Percentiles rank a stretch among this genome's conserved stretches.
phyloP scores from a whole-genome alignment of 192 early-diverging fungal species.

The Podila horticola region DNA sequence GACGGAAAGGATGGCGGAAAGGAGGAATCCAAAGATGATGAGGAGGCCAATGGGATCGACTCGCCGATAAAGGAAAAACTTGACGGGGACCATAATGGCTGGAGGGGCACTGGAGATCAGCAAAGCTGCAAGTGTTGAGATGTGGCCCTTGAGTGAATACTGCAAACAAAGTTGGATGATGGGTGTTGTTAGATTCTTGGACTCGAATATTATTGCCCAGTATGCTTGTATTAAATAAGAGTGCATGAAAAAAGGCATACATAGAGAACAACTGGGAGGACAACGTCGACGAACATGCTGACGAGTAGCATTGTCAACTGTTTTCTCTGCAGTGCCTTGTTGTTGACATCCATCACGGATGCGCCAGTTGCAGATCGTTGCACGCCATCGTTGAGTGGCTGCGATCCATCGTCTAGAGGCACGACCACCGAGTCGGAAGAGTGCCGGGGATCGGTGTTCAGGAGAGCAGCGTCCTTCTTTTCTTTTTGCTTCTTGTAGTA shows the following conservation, averaged over 20 bases:
- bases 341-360: slow-evolving; percentile 10
- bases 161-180: neutral
- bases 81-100: slow-evolving; percentile 24
- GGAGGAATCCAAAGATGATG: slow-evolving; percentile 46
- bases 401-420: slow-evolving; percentile 2
- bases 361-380: too few species aligned
- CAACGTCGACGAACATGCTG: slow-evolving; percentile 18
- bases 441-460: slow-evolving; percentile 10
- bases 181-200: too few species aligned
- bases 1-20: slow-evolving; percentile 52
- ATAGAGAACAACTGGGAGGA: slow-evolving; percentile 24
- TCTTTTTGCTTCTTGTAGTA: too few species aligned
- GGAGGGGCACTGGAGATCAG: slow-evolving; percentile 53
- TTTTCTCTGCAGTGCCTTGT: slow-evolving; percentile 15
- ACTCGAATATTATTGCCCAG: too few species aligned
- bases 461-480: slow-evolving; percentile 8
- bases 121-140: slow-evolving; percentile 41
- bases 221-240: too few species aligned
- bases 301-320: slow-evolving; percentile 12
- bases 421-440: slow-evolving; percentile 10
- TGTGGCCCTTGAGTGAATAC: slow-evolving; percentile 23
- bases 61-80: slow-evolving; percentile 25
- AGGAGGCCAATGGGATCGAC: slow-evolving; percentile 48
- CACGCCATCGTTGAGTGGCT: slow-evolving; percentile 9
- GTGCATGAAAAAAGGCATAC: slow-evolving; percentile 4